Evolutionary conservation across 164 flowering plant species (phyloP).

Genomic region (Berberis thunbergii): DNA sequence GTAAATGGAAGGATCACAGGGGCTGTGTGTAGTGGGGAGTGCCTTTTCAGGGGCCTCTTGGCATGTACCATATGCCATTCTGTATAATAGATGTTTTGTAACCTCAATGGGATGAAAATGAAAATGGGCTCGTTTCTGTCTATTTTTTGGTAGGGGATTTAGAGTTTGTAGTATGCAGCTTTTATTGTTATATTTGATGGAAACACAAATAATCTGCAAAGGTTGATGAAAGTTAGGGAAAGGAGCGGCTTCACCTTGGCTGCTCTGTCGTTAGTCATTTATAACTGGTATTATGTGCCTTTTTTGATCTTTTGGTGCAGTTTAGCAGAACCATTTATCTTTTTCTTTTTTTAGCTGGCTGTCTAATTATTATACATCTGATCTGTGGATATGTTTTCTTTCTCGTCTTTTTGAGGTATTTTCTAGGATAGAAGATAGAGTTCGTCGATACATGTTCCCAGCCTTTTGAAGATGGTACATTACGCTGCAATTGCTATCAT

Average conservation of each 20-base stretch:
- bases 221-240: neutral
- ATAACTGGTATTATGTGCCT: no score
- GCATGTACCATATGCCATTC: conserved; percentile 20
- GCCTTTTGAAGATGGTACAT: no score
- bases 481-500: no score
- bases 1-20: neutral
- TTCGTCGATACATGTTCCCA: no score
- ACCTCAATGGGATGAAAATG: conserved; percentile 27
- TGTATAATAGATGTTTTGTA: conserved; percentile 57
- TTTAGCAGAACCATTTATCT: no score
- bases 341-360: no score
- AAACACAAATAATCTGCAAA: conserved; percentile 19
- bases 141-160: conserved; percentile 18
- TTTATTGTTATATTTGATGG: conserved; percentile 45
- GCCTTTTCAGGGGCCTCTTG: neutral
- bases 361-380: no score
- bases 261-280: neutral
- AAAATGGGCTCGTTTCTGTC: conserved; percentile 12
- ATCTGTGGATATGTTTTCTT: no score
- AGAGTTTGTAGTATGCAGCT: conserved; percentile 35
- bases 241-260: neutral
- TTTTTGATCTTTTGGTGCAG: no score
- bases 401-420: no score
- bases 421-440: no score
- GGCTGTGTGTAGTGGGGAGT: neutral